Conservation (phyloP, 139 green algal genomes). For the Asterochloris erici region DNA sequence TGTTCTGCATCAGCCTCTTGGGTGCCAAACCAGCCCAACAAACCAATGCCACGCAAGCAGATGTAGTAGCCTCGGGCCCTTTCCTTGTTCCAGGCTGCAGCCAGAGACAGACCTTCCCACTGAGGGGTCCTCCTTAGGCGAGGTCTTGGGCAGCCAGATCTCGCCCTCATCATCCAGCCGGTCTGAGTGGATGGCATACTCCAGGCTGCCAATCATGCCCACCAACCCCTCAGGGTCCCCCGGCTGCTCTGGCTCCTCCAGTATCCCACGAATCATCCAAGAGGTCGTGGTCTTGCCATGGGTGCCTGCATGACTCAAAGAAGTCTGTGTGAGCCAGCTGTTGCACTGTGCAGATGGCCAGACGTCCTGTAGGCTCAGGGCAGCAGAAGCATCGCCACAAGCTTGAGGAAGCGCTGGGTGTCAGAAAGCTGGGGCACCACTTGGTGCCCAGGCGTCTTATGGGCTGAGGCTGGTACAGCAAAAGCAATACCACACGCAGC, state of each 20-base stretch:
- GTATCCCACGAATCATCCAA: conserved; percentile 85
- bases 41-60: background rate
- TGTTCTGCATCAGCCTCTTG: background rate
- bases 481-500: too few species aligned
- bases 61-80: background rate
- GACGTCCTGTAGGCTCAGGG: background rate
- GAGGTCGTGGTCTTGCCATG: conserved; percentile 93
- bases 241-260: conserved; percentile 65
- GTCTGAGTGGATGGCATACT: conserved; percentile 67
- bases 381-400: too few species aligned
- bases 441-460: too few species aligned
- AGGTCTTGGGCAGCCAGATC: conserved; percentile 54
- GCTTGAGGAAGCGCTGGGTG: too few species aligned
- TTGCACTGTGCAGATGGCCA: background rate
- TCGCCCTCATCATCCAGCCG: conserved; percentile 64
- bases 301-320: conserved; percentile 53
- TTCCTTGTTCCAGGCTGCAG: background rate
- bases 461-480: too few species aligned
- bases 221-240: background rate
- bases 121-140: conserved; percentile 54
- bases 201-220: conserved; percentile 57
- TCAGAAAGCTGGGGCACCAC: too few species aligned
- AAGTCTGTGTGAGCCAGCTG: background rate
- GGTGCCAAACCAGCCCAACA: background rate
- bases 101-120: conserved; percentile 20